These are phyloP conservation scores for Collybia sp. DNA, from an alignment of 768 basidiomycete genomes.

Conservation along the genomic window DNA sequence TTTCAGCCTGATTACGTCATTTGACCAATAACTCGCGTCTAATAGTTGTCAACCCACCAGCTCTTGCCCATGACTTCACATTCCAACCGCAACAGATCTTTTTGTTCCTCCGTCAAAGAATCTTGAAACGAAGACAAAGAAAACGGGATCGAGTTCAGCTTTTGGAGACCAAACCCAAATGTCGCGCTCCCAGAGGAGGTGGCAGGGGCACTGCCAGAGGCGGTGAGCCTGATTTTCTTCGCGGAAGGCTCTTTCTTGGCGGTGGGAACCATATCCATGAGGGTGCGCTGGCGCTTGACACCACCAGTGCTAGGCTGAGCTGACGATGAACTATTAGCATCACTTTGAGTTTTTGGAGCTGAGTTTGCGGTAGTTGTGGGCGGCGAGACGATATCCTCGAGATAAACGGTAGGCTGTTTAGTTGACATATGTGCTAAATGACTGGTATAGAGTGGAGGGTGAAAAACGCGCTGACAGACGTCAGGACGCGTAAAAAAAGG, in stretches of 20 bases:
- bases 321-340: too few relatives aligned
- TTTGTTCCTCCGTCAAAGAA: constrained; percentile 54
- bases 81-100: constrained; percentile 58
- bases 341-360: not conserved
- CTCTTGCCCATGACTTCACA: constrained; percentile 70
- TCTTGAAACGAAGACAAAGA: constrained; percentile 49
- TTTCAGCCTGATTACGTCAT: constrained; percentile 51
- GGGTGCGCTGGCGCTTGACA: constrained; percentile 56
- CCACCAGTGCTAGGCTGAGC: not conserved
- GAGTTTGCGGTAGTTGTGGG: constrained; percentile 3
- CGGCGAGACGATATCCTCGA: constrained; percentile 37
- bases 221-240: constrained; percentile 44
- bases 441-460: not conserved
- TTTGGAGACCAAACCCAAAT: constrained; percentile 16
- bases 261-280: constrained; percentile 57
- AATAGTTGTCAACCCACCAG: constrained; percentile 39
- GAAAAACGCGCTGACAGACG: constrained; percentile 8
- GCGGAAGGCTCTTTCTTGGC: constrained; percentile 26
- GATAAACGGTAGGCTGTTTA: constrained; percentile 26
- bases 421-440: constrained; percentile 2
- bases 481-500: not conserved
- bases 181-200: constrained; percentile 8
- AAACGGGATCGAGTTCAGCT: constrained; percentile 67
- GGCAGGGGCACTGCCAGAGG: constrained; percentile 15
- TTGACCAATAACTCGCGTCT: not conserved